These are phyloP conservation scores for Mycena galericulata DNA, from an alignment of 768 basidiomycete genomes.

Conservation along the genomic window DNA sequence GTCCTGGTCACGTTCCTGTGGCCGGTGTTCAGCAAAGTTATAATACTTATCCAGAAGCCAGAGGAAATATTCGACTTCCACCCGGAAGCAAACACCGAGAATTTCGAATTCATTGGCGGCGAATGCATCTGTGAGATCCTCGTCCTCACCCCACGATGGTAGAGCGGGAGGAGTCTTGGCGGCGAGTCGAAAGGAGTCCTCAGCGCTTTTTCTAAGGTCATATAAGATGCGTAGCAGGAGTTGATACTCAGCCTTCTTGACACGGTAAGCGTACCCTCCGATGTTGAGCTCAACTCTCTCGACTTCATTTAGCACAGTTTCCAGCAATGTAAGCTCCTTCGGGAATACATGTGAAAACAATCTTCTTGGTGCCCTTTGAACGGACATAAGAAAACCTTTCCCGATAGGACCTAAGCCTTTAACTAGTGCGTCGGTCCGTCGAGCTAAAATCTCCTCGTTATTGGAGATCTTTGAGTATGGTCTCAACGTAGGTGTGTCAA, in stretches of 20 bases:
- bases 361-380: not conserved
- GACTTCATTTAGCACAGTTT: not conserved
- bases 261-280: not conserved
- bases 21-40: not conserved
- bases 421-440: not conserved
- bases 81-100: not conserved
- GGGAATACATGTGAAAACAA: not conserved
- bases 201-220: not conserved
- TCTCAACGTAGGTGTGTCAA: not conserved
- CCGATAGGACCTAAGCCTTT: not conserved
- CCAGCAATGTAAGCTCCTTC: not conserved
- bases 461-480: not conserved
- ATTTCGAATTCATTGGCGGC: not conserved
- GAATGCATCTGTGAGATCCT: constrained; percentile 16
- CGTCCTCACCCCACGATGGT: not conserved
- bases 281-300: not conserved
- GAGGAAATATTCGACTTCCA: constrained; percentile 12
- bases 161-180: constrained; percentile 1
- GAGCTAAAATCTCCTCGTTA: not conserved
- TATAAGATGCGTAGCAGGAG: not conserved
- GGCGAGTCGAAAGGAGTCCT: not conserved
- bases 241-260: not conserved
- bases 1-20: not conserved
- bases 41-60: constrained; percentile 1
- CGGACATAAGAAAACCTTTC: not conserved